These are phyloP conservation scores for Eucalyptus cloeziana DNA, from an alignment of 345 rosid genomes.

Conservation along the genomic window DNA sequence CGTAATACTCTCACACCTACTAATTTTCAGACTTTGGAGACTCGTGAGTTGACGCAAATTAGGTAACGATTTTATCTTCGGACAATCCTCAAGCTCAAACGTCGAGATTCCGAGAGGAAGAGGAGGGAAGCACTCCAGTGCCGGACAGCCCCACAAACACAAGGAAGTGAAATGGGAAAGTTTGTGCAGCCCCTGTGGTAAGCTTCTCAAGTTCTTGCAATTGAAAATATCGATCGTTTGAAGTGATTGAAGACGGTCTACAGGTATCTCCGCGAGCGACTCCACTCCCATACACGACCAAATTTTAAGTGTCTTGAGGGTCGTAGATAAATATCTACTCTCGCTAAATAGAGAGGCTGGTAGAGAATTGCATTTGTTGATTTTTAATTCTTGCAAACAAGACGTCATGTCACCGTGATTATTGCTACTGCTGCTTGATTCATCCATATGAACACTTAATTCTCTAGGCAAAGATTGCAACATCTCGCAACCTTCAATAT, in stretches of 20 bases:
- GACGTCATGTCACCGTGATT: background rate
- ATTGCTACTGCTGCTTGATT: rapidly evolving
- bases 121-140: background rate
- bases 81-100: rapidly evolving
- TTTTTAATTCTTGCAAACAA: background rate
- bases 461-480: background rate
- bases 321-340: rapidly evolving
- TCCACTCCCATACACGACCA: rapidly evolving
- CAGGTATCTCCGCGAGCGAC: too few species aligned
- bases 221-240: rapidly evolving
- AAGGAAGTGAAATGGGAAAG: rapidly evolving
- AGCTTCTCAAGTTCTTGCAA: background rate
- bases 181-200: background rate
- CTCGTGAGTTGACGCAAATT: background rate
- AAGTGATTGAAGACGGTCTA: too few species aligned
- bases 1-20: rapidly evolving
- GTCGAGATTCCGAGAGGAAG: background rate
- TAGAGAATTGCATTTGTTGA: rapidly evolving
- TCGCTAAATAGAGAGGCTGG: rapidly evolving
- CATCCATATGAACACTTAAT: background rate
- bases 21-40: rapidly evolving
- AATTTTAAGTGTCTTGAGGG: rapidly evolving
- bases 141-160: rapidly evolving
- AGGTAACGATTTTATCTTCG: background rate
- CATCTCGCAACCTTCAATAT: rapidly evolving